phyloP scores from a whole-genome alignment of 1,284 basidiomycete species.

The Ceratobasidium sp. region DNA sequence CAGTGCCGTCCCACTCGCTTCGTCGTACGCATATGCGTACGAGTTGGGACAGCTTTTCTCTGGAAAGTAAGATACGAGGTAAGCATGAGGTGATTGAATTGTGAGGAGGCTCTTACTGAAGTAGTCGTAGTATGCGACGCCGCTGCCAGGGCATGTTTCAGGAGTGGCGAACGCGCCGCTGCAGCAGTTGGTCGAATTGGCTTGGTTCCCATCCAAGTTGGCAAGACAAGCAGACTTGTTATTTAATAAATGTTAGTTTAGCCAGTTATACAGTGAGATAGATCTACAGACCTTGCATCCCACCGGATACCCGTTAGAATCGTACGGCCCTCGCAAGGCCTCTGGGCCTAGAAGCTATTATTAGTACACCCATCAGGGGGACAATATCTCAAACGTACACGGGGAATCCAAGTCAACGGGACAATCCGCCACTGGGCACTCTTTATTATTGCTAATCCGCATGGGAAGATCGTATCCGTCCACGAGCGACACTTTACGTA shows the following conservation, averaged over 20 bases:
- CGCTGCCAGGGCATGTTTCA: slow-evolving; percentile 34
- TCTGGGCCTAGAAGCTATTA: too few relatives aligned
- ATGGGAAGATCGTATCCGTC: slow-evolving; percentile 51
- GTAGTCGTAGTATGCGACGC: slow-evolving; percentile 54
- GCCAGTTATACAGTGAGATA: not conserved
- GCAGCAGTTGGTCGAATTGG: slow-evolving; percentile 51
- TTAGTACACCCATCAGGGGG: too few relatives aligned
- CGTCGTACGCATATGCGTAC: slow-evolving; percentile 50
- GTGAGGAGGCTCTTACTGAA: slow-evolving; percentile 51
- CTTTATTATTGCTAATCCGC: slow-evolving; percentile 44
- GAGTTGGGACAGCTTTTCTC: slow-evolving; percentile 44
- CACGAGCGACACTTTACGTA: slow-evolving; percentile 47
- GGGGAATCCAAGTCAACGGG: slow-evolving; percentile 41
- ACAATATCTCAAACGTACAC: too few relatives aligned
- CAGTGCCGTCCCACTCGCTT: slow-evolving; percentile 48
- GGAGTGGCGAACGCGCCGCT: slow-evolving; percentile 31
- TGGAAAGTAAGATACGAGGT: not conserved
- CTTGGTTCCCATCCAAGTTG: slow-evolving; percentile 45
- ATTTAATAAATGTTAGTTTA: not conserved
- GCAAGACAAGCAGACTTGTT: slow-evolving; percentile 45
- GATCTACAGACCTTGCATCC: slow-evolving; percentile 42
- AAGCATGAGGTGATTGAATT: not conserved
- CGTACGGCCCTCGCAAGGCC: too few relatives aligned
- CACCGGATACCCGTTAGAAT: not conserved
- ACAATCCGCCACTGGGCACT: slow-evolving; percentile 47